phyloP scores from a whole-genome alignment of 352 stramenopile species.

The Globisporangium spinosum region DNA sequence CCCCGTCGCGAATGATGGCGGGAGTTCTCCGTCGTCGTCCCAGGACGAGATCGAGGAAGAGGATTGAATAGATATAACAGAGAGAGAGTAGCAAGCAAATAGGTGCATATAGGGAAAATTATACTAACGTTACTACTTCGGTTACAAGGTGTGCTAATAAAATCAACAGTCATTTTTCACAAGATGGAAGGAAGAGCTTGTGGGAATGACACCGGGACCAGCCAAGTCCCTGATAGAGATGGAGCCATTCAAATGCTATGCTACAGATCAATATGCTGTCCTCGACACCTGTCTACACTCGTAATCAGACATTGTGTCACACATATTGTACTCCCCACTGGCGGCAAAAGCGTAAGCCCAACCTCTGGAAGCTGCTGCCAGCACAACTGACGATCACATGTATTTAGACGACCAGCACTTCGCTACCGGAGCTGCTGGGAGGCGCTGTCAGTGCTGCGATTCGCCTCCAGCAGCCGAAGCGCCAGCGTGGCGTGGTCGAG shows the following conservation, averaged over 20 bases:
- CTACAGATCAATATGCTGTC: neutral
- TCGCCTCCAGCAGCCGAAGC: conserved; percentile 51
- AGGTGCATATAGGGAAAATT: neutral
- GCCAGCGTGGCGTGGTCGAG: conserved; percentile 73
- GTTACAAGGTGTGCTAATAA: neutral
- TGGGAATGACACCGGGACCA: too few relatives aligned
- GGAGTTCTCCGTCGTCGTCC: neutral
- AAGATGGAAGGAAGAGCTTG: neutral
- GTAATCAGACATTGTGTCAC: neutral
- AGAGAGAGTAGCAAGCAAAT: neutral
- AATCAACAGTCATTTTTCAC: neutral
- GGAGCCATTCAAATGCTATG: neutral
- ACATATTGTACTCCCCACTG: neutral
- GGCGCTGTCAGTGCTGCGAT: conserved; percentile 3
- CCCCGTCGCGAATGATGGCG: neutral
- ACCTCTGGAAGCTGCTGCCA: too few relatives aligned
- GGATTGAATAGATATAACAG: neutral
- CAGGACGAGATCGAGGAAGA: conserved; percentile 4
- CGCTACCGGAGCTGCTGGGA: conserved; percentile 3
- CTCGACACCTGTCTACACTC: neutral
- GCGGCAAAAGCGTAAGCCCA: neutral
- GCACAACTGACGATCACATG: neutral
- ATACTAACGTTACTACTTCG: neutral
- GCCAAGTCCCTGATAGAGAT: neutral
- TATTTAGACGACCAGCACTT: neutral